Percentiles rank a stretch among this genome's conserved stretches.
These are phyloP conservation scores for Tulasnella sp. DNA, from an alignment of 768 basidiomycete species.

Conservation along the genomic window DNA sequence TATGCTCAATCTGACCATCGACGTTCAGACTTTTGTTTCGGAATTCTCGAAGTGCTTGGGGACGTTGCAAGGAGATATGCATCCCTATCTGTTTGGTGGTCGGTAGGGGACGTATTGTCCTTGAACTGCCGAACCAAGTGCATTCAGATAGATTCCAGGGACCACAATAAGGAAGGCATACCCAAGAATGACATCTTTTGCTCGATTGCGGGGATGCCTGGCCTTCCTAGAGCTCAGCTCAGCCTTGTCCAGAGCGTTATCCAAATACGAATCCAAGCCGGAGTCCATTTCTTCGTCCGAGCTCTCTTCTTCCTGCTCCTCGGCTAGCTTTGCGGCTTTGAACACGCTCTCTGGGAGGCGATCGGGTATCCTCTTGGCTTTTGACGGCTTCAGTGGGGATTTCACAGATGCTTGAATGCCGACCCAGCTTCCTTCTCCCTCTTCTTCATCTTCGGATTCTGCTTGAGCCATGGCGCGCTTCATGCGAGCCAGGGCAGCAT, in stretches of 20 bases:
- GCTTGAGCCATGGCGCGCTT: background rate
- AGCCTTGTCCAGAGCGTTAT: background rate
- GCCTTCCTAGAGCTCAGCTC: background rate
- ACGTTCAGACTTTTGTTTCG: background rate
- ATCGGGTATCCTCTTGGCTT: background rate
- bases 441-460: background rate
- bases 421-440: background rate
- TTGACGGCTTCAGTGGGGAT: background rate
- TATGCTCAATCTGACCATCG: background rate
- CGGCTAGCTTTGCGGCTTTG: background rate
- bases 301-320: background rate
- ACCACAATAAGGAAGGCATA: background rate
- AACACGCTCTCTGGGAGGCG: constrained; percentile 5
- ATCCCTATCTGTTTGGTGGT: background rate
- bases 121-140: background rate
- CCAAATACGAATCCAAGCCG: background rate
- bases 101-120: background rate
- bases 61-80: background rate
- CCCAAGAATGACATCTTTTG: constrained; percentile 5
- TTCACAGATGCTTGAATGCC: background rate
- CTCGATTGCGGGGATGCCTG: background rate
- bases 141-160: background rate
- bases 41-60: background rate
- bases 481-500: background rate
- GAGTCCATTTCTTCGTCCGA: background rate